Evolutionary conservation across 1,284 basidiomycete genomes (phyloP).

Genomic region (Malassezia slooffiae): DNA sequence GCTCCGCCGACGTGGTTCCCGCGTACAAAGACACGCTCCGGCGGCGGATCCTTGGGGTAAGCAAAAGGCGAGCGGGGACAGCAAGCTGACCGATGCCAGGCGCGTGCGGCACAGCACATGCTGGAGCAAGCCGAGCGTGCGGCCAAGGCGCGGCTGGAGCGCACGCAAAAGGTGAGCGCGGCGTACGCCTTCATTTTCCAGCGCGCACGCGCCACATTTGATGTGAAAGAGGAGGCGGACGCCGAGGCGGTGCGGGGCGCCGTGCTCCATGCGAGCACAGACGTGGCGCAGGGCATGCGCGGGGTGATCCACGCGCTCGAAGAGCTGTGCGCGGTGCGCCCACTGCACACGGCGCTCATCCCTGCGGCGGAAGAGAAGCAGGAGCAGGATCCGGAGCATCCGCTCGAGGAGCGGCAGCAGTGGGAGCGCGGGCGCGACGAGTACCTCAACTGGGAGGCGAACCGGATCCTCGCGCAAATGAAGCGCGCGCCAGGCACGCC

Average conservation of each 20-base stretch:
- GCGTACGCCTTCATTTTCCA: constrained; percentile 8
- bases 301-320: constrained; percentile 24
- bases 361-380: constrained; percentile 1
- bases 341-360: constrained; percentile 24
- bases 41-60: constrained; percentile 5
- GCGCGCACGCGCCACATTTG: not conserved
- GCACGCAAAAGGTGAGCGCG: not conserved
- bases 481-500: constrained; percentile 11
- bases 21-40: constrained; percentile 13
- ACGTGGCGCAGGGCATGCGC: constrained; percentile 23
- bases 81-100: constrained; percentile 4
- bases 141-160: constrained; percentile 21
- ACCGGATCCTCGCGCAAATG: constrained; percentile 25
- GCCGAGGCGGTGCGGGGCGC: too few relatives aligned
- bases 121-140: constrained; percentile 11
- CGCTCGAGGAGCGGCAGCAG: constrained; percentile 11
- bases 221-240: not conserved
- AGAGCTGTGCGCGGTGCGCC: constrained; percentile 21
- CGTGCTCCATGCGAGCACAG: constrained; percentile 17
- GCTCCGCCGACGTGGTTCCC: not conserved
- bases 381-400: constrained; percentile 11
- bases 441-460: constrained; percentile 37
- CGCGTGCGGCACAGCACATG: constrained; percentile 11
- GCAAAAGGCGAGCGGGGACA: not conserved
- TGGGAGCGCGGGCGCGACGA: constrained; percentile 33